Evolutionary conservation across 129 eudicot genomes (phyloP), one percentile per base, ranked within the genome.

Genomic region (Calendula officinalis): DNA sequence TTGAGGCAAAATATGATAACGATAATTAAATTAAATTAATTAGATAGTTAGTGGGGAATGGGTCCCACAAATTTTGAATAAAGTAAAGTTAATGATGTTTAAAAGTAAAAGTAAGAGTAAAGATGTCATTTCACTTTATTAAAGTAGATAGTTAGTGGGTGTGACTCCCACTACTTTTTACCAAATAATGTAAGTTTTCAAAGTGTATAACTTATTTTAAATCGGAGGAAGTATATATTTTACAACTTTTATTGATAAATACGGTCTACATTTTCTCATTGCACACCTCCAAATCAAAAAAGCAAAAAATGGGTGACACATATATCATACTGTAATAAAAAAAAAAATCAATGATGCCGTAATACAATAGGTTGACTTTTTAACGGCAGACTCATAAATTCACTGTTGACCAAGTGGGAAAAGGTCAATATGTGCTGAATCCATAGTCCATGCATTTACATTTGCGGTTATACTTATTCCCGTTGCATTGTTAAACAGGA

Each of bases 401-500:
- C 13, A 56, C 1, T 10, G 46, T 38, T 63, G 72, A 33, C 35
- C 54, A 39, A 68, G 61, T 9, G 76, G 73, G 59, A 78, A 83
- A 59, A 73, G 40, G 3, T 74, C 66, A 1, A 80, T 65, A 6
- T 72, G 17, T 6, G 95, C 95, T 0, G 95, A 84, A 15, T 77
- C 57, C 83, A 91, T 76, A 14, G 77, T 77, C 94, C 94, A 91
- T 0, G 68, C 66, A 77, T 87, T 91, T 3, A 84, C 77, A 34
- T 85, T 84, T 38, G 95, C 95, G 0, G 78, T 82, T 13, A 87
- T 74, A 42, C 68, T 79, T 34, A 73, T 62, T 42, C 75, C 82
- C 0, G 97, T 91, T 3, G 97, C 97, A 65, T 91, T 91, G 67
- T 91, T 91, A 51, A 91, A 87, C 55, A 91, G 58, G 71, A 82